Evolutionary conservation across 2,329 filamentous ascomycete genomes (phyloP).

Genomic region (Dactylellina cionopaga): DNA sequence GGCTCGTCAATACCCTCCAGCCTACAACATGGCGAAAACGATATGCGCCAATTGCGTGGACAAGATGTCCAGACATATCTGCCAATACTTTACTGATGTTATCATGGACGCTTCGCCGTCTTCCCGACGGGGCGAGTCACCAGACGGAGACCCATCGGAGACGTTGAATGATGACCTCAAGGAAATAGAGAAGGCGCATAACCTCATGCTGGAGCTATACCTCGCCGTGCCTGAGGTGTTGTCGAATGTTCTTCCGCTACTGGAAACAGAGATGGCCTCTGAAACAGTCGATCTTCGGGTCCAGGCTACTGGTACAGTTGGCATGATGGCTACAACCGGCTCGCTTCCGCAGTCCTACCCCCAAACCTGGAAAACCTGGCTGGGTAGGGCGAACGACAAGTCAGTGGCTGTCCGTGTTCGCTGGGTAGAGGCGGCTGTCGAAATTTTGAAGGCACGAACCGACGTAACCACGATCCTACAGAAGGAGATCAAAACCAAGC

Average conservation of each 20-base stretch:
- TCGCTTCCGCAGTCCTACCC: conserved; percentile 55
- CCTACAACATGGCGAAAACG: conserved; percentile 95
- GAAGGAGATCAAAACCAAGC: conserved; percentile 75
- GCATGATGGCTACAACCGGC: conserved; percentile 72
- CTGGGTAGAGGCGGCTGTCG: conserved; percentile 84
- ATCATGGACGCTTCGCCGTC: conserved; percentile 82
- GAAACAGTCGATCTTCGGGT: conserved; percentile 87
- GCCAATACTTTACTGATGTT: conserved; percentile 96
- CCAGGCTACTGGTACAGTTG: conserved; percentile 90
- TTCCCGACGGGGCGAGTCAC: conserved; percentile 52
- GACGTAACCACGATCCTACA: conserved; percentile 72
- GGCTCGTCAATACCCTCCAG: conserved; percentile 69
- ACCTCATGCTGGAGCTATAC: conserved; percentile 90
- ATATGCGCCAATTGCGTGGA: conserved; percentile 89
- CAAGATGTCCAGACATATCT: conserved; percentile 93
- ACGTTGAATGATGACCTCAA: conserved; percentile 84
- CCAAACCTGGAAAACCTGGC: conserved; percentile 58
- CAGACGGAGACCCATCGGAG: conserved; percentile 63
- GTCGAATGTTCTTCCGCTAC: conserved; percentile 90
- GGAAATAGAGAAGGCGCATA: conserved; percentile 88
- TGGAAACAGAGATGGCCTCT: conserved; percentile 89
- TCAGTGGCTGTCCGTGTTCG: conserved; percentile 80
- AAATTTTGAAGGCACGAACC: conserved; percentile 85
- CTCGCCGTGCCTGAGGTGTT: conserved; percentile 87
- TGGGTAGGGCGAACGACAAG: conserved; percentile 87